Conservation (phyloP, 2,329 filamentous ascomycete species). For the Hypoxylon sp. region DNA sequence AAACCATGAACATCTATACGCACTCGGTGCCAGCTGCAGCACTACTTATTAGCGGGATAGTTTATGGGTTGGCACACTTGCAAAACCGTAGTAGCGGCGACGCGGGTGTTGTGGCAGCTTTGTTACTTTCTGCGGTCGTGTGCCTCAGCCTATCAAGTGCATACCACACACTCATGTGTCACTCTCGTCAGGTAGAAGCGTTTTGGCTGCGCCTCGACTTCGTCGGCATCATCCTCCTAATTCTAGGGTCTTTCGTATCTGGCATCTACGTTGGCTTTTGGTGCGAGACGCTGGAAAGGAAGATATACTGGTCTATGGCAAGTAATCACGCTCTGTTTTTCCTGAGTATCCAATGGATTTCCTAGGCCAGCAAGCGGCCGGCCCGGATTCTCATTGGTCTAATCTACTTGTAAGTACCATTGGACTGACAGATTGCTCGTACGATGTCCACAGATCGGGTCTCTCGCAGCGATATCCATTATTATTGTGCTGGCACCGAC, state of each 20-base stretch:
- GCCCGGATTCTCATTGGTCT: not conserved
- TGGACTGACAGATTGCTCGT: conserved; percentile 14
- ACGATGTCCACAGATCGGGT: conserved; percentile 52
- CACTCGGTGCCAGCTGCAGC: conserved; percentile 71
- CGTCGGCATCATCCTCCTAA: conserved; percentile 77
- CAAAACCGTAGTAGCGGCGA: conserved; percentile 61
- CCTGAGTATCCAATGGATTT: not conserved
- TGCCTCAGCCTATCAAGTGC: conserved; percentile 70
- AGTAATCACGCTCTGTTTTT: conserved; percentile 35
- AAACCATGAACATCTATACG: conserved; percentile 73
- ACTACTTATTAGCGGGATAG: conserved; percentile 56
- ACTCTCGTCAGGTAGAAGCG: conserved; percentile 71
- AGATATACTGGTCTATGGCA: conserved; percentile 76
- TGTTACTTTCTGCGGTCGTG: conserved; percentile 67
- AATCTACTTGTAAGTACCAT: not conserved
- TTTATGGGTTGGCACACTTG: conserved; percentile 53
- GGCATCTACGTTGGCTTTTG: conserved; percentile 75
- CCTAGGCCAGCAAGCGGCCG: not conserved
- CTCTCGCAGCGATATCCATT: conserved; percentile 54
- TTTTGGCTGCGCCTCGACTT: conserved; percentile 79
- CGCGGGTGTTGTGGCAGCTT: conserved; percentile 66
- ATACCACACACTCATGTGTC: conserved; percentile 77
- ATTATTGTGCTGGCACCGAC: conserved; percentile 56
- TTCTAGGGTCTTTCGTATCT: conserved; percentile 76
- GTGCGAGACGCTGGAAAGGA: conserved; percentile 66